Base-by-base conservation (phyloP, 2,329 filamentous ascomycete genomes). In the Fusarium tupiense region DNA sequence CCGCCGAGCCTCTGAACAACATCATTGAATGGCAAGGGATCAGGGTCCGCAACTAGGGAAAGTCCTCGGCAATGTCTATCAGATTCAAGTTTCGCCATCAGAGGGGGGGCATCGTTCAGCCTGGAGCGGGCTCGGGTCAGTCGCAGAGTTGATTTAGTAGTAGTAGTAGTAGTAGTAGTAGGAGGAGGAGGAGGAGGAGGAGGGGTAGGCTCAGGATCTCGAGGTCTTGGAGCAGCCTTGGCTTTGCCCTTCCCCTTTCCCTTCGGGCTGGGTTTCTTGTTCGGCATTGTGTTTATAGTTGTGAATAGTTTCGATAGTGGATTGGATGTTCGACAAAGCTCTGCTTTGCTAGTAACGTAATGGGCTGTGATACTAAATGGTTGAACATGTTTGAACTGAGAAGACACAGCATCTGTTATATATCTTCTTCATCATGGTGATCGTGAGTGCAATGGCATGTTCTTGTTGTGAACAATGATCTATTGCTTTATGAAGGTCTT, bases 21-120 rank as follows among this genome's bases (percentile, higher is more conserved):
- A 12, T 77, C 49, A 6, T 37, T 35, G 40, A 53, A 74, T n/a
- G 58, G 47, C 10, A 77, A 38, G 14, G 22, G 16, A 17, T 69
- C 71, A 16, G 77, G 74, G 7, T 79, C 75, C 8, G 35, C 37
- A 14, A 61, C 13, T 10, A 77, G 61, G 5, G 66, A 16, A 41
- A 22, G 46, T 8, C 20, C 22, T 19, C 75, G 58, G 4, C 65
- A 31, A 13, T 67, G 68, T 22, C 66, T 69, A 16, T 40, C 64
- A 19, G 63, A 19, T 24, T 73, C 72, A 37, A 80, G 72, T 11
- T 77, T 75, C 19, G 35, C 43, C 78, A 80, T 77, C 14, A 79
- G 67, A 3, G 67, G 71, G 40, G 78, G 67, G 37, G 77, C 70
- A 47, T 70, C 54, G 5, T 33, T 41, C n/a, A 79, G 72, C 29